Evolutionary conservation across 2,329 filamentous ascomycete species (phyloP).

Genomic region (Epichloe amarillans): DNA sequence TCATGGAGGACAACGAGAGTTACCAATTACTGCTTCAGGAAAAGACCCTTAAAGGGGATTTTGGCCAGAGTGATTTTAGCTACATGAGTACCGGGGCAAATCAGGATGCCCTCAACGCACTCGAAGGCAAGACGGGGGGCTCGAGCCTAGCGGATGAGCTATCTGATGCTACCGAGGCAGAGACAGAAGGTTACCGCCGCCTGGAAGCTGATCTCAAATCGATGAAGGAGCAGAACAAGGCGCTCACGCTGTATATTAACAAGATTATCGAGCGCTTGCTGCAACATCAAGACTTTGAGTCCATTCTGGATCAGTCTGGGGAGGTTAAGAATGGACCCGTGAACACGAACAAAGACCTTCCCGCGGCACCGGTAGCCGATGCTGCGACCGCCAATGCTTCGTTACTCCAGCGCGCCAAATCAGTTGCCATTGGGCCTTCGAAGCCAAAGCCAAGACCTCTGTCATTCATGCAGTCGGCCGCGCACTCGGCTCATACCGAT

Average conservation of each 20-base stretch:
- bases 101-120: constrained; percentile 49
- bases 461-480: constrained; percentile 37
- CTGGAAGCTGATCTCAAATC: constrained; percentile 68
- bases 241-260: constrained; percentile 94
- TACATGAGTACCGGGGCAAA: constrained; percentile 46
- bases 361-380: constrained; percentile 43
- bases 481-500: constrained; percentile 39
- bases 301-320: constrained; percentile 72
- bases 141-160: constrained; percentile 80
- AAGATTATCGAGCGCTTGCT: constrained; percentile 94
- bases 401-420: constrained; percentile 48
- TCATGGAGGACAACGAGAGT: constrained; percentile 98
- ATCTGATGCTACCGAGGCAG: constrained; percentile 50
- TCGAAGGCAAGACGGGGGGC: constrained; percentile 40
- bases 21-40: constrained; percentile 92
- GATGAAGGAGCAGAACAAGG: constrained; percentile 90
- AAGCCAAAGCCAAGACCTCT: constrained; percentile 41
- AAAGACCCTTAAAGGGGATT: constrained; percentile 94
- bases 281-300: constrained; percentile 88
- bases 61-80: constrained; percentile 70
- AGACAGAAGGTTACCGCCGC: constrained; percentile 48
- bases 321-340: constrained; percentile 26
- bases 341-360: constrained; percentile 72
- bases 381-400: constrained; percentile 26
- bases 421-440: constrained; percentile 37